phyloP scores from a whole-genome alignment of 768 basidiomycete genomes.

The Pisolithus microcarpus region DNA sequence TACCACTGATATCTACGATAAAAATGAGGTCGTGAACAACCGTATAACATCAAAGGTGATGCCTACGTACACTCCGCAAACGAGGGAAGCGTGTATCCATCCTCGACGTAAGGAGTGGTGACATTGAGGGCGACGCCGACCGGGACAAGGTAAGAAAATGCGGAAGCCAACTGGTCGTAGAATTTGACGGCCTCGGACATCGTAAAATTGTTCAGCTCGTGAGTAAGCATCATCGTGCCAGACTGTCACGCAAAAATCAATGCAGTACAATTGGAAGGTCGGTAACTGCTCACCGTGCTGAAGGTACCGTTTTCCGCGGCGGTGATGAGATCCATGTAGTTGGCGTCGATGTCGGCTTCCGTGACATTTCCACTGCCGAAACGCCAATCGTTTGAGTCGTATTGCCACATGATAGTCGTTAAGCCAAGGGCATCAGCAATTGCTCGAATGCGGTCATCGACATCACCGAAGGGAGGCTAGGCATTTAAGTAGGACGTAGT shows the following conservation, averaged over 20 bases:
- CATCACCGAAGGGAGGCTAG: slow-evolving; percentile 58
- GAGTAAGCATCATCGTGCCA: slow-evolving; percentile 49
- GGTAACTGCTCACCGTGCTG: slow-evolving; percentile 22
- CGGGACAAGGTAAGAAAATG: slow-evolving; percentile 46
- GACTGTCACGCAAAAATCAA: slow-evolving; percentile 19
- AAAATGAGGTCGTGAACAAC: background rate
- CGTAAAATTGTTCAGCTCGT: slow-evolving; percentile 55
- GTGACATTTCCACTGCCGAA: slow-evolving; percentile 42
- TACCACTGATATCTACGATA: background rate
- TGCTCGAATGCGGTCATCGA: slow-evolving; percentile 70
- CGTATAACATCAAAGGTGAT: background rate
- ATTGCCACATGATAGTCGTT: slow-evolving; percentile 67
- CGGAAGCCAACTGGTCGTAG: slow-evolving; percentile 37
- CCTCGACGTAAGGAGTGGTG: slow-evolving; percentile 47
- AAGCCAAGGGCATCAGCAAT: slow-evolving; percentile 63
- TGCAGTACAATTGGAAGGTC: background rate
- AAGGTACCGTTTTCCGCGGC: slow-evolving; percentile 39
- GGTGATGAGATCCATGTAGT: slow-evolving; percentile 49
- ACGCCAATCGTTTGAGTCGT: slow-evolving; percentile 70
- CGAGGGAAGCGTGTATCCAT: slow-evolving; percentile 31
- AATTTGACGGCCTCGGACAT: slow-evolving; percentile 54
- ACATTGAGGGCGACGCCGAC: slow-evolving; percentile 45
- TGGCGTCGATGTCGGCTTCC: slow-evolving; percentile 38
- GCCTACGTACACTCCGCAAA: slow-evolving; percentile 5
- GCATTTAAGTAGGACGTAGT: background rate